A percentile compares a stretch with the other conserved stretches of the same genome.
phyloP scores from a whole-genome alignment of 164 flowering plant genomes.

The Protea cynaroides region DNA sequence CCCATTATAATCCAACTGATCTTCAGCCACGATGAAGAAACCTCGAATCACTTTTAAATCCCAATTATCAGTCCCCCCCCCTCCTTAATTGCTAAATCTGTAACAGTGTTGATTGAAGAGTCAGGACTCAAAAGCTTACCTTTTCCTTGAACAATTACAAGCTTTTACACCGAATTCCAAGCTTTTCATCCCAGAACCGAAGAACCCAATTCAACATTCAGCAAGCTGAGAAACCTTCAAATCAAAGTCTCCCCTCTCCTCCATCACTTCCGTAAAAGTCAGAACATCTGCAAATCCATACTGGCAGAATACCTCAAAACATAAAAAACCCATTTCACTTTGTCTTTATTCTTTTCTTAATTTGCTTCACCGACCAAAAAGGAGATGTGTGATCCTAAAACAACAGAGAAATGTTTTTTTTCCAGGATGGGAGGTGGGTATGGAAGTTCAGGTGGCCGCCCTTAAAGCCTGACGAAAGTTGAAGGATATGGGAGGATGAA shows the following conservation, averaged over 20 bases:
- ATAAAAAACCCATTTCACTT: too few species aligned
- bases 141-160: too few species aligned
- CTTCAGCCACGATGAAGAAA: not conserved
- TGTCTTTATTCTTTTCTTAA: not conserved
- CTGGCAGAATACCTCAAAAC: too few species aligned
- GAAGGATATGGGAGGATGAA: not conserved
- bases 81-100: not conserved
- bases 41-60: not conserved
- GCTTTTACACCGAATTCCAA: not conserved
- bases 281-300: not conserved
- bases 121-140: not conserved
- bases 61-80: not conserved
- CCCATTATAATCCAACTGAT: not conserved
- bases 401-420: slow-evolving; percentile 24
- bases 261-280: not conserved
- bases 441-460: slow-evolving; percentile 21
- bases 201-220: slow-evolving; percentile 1
- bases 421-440: too few species aligned
- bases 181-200: not conserved
- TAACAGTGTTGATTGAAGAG: not conserved
- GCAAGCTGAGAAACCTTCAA: not conserved
- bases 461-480: slow-evolving; percentile 21
- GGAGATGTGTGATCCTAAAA: slow-evolving; percentile 18
- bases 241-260: not conserved
- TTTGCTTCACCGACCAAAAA: slow-evolving; percentile 28